These are phyloP conservation scores for Neurospora discreta DNA, from an alignment of 495 filamentous ascomycete genomes.

Conservation along the genomic window DNA sequence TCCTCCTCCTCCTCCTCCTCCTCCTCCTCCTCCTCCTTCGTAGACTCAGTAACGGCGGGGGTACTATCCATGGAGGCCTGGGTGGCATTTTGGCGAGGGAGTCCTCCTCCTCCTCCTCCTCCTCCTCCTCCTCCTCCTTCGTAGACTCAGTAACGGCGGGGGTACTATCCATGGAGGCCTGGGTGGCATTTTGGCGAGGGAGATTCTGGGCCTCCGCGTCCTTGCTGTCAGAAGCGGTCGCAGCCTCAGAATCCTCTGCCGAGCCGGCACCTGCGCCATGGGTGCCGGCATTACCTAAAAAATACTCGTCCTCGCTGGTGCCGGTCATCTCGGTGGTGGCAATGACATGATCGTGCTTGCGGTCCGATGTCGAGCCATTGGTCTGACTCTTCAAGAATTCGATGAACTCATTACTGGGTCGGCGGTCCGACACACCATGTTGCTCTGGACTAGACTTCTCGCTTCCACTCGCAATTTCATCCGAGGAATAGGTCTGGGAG, in stretches of 20 bases:
- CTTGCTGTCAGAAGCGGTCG: slow-evolving; percentile 17
- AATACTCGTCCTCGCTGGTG: slow-evolving; percentile 37
- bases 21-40: too few species aligned
- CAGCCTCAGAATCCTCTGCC: slow-evolving; percentile 30
- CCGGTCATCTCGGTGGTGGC: slow-evolving; percentile 14
- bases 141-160: slow-evolving; percentile 8
- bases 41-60: slow-evolving; percentile 9
- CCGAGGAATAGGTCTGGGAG: neutral
- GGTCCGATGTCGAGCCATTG: slow-evolving; percentile 15
- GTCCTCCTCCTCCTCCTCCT: too few species aligned
- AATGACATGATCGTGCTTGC: slow-evolving; percentile 8
- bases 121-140: too few species aligned
- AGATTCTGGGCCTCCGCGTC: slow-evolving; percentile 18
- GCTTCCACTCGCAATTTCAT: neutral
- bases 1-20: too few species aligned
- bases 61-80: slow-evolving; percentile 12
- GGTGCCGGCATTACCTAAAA: slow-evolving; percentile 54
- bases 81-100: slow-evolving; percentile 31
- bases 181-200: slow-evolving; percentile 31
- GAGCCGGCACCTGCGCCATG: slow-evolving; percentile 50
- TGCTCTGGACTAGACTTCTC: neutral
- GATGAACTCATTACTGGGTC: slow-evolving; percentile 21
- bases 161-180: slow-evolving; percentile 10
- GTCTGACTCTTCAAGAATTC: slow-evolving; percentile 20
- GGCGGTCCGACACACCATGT: neutral